phyloP scores from a whole-genome alignment of 768 basidiomycete species.

The Trametes cubensis region DNA sequence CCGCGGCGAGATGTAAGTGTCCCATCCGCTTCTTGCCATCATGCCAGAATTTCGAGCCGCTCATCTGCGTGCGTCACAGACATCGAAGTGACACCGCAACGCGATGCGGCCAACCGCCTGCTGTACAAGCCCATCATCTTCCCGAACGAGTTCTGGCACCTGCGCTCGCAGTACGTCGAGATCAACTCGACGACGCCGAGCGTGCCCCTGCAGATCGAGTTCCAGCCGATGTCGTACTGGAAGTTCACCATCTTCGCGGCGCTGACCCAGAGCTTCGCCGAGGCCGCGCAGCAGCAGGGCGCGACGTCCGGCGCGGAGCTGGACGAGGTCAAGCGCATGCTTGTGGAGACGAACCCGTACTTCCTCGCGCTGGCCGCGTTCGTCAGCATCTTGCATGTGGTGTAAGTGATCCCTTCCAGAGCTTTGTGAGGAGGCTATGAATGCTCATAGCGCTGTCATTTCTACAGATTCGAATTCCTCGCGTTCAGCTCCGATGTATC shows the following conservation, averaged over 20 bases:
- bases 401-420: conserved; percentile 46
- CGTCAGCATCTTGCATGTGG: conserved; percentile 84
- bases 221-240: conserved; percentile 83
- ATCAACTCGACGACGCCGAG: conserved; percentile 81
- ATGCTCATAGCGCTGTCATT: background rate
- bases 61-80: conserved; percentile 45
- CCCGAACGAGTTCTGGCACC: conserved; percentile 94
- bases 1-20: conserved; percentile 62
- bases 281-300: conserved; percentile 79
- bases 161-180: conserved; percentile 78
- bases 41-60: background rate
- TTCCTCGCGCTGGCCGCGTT: conserved; percentile 82
- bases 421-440: conserved; percentile 8
- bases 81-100: conserved; percentile 61
- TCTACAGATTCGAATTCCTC: conserved; percentile 83
- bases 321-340: conserved; percentile 95
- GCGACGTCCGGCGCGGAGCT: conserved; percentile 67
- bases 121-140: conserved; percentile 88
- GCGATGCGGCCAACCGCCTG: conserved; percentile 68
- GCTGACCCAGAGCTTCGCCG: conserved; percentile 85
- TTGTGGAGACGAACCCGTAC: conserved; percentile 87
- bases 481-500: conserved; percentile 95
- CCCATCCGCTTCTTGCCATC: background rate
- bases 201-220: conserved; percentile 79
- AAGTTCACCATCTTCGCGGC: conserved; percentile 88